Percentiles rank a stretch among this genome's conserved stretches.
Conservation (phyloP, 345 rosid genomes). For the Eucalyptus sp. region DNA sequence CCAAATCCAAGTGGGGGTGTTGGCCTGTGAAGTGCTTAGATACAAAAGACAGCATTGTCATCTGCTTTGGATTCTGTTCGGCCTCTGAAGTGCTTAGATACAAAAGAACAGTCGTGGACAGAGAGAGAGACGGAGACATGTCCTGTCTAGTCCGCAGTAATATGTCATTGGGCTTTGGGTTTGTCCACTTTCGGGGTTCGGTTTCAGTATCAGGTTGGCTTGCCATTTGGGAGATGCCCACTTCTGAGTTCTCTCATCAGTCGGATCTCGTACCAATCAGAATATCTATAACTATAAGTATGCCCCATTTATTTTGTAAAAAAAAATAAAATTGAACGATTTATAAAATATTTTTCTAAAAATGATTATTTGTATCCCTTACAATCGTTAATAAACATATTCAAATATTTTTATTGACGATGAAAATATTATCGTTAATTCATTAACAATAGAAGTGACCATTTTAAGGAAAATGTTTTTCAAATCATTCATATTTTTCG, state of each 20-base stretch:
- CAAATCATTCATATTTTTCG: too few relatives aligned
- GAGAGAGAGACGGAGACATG: neutral
- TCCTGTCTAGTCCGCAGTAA: neutral
- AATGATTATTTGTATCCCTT: accelerated
- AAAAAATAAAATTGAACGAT: accelerated
- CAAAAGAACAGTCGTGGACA: neutral
- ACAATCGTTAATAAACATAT: neutral
- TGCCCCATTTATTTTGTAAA: too few relatives aligned
- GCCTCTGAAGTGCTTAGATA: neutral
- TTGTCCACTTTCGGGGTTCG: neutral
- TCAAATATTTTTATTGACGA: too few relatives aligned
- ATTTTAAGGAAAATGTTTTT: too few relatives aligned
- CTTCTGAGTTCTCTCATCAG: neutral
- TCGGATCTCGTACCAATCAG: neutral
- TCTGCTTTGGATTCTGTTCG: neutral
- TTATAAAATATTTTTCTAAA: too few relatives aligned
- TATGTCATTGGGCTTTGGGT: neutral
- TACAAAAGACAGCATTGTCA: neutral
- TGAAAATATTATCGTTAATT: accelerated
- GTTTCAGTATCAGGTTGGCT: neutral
- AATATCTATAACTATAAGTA: too few relatives aligned
- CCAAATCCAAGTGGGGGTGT: neutral
- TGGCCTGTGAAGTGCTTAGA: neutral
- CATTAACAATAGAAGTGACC: neutral
- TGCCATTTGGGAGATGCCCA: neutral